Conservation (phyloP, 2,329 filamentous ascomycete genomes). For the Chrysoporthe deuterocubensis region DNA sequence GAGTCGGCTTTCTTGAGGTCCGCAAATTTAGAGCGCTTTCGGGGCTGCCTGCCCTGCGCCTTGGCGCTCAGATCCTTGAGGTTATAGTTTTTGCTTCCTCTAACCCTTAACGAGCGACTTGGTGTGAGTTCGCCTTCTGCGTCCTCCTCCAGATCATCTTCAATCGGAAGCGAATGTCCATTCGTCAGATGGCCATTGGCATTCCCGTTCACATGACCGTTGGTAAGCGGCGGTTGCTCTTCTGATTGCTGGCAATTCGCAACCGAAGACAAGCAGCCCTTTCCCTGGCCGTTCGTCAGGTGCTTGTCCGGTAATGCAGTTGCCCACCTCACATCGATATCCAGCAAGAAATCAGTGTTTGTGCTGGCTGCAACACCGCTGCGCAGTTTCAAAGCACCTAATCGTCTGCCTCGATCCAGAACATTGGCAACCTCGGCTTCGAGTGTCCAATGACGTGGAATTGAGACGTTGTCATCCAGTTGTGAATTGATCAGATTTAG, state of each 20-base stretch:
- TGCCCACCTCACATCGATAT: constrained; percentile 53
- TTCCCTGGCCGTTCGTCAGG: constrained; percentile 39
- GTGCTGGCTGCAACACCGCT: constrained; percentile 38
- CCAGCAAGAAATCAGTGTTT: constrained; percentile 51
- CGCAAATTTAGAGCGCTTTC: constrained; percentile 40
- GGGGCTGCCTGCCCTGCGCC: constrained; percentile 55
- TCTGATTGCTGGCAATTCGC: constrained; percentile 46
- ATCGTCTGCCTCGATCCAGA: constrained; percentile 43
- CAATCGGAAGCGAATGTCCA: constrained; percentile 30
- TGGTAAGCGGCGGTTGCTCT: constrained; percentile 37
- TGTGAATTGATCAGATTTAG: constrained; percentile 42
- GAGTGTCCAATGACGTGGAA: constrained; percentile 43
- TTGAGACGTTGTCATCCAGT: constrained; percentile 34
- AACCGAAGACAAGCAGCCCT: constrained; percentile 50
- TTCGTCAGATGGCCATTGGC: constrained; percentile 31
- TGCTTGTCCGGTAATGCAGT: constrained; percentile 44
- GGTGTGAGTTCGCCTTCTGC: constrained; percentile 54
- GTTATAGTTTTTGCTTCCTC: constrained; percentile 60
- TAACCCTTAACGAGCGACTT: constrained; percentile 53
- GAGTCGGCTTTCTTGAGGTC: constrained; percentile 38
- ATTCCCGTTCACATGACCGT: constrained; percentile 40
- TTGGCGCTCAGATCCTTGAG: constrained; percentile 62
- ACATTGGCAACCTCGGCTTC: constrained; percentile 47
- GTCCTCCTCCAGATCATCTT: constrained; percentile 50
- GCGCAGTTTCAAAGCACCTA: constrained; percentile 40